These are phyloP conservation scores for Pichia sp. DNA, from an alignment of 1,139 yeast species.

Conservation along the genomic window DNA sequence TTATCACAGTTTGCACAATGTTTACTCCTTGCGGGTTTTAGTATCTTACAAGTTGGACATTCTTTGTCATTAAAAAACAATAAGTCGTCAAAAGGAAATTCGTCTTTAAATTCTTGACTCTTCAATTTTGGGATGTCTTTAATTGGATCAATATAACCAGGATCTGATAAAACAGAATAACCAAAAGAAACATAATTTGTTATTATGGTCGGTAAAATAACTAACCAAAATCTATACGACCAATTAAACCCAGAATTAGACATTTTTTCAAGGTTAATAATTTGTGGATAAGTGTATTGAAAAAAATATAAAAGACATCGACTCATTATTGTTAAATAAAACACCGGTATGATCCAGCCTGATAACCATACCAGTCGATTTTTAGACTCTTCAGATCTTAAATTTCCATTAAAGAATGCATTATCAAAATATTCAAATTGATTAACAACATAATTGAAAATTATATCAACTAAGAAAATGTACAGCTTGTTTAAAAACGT, in stretches of 20 bases:
- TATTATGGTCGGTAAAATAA: conserved; percentile 33
- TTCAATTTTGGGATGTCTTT: conserved; percentile 5
- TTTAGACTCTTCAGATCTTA: conserved; percentile 12
- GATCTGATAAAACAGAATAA: conserved; percentile 46
- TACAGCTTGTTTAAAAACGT: conserved; percentile 10
- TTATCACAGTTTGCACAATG: conserved; percentile 72
- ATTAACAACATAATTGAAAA: background rate
- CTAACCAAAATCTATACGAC: conserved; percentile 14
- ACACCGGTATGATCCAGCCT: conserved; percentile 45
- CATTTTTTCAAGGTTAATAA: conserved; percentile 4
- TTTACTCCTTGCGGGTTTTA: conserved; percentile 81
- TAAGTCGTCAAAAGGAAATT: conserved; percentile 40
- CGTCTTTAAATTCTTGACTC: conserved; percentile 32
- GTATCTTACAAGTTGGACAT: conserved; percentile 48
- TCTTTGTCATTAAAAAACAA: conserved; percentile 42
- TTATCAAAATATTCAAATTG: conserved; percentile 7
- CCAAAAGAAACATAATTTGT: conserved; percentile 36
- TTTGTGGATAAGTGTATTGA: conserved; percentile 30
- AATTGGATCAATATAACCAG: conserved; percentile 39
- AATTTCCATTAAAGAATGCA: conserved; percentile 4
- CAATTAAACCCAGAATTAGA: conserved; percentile 1
- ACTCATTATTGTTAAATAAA: conserved; percentile 40
- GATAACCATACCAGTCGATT: conserved; percentile 7
- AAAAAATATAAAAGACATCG: conserved; percentile 45
- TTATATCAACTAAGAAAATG: conserved; percentile 3